Percentiles rank a stretch among this genome's conserved stretches.
These are phyloP conservation scores for Porphyrellus cyaneotinctus DNA, from an alignment of 768 basidiomycete genomes.

Conservation along the genomic window DNA sequence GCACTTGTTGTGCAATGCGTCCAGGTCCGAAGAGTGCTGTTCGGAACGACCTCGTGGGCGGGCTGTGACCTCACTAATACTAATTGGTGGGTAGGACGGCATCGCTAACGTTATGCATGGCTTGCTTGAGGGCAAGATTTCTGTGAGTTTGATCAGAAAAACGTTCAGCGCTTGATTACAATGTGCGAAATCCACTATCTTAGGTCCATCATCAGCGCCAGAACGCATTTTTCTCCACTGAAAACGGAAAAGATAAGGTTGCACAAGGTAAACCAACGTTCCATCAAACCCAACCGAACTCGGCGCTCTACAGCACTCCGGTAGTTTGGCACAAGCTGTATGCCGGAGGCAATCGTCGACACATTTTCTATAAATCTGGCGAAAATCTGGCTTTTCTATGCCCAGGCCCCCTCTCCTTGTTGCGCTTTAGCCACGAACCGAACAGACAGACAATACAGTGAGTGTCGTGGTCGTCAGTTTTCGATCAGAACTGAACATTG, in stretches of 20 bases:
- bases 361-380: constrained; percentile 8
- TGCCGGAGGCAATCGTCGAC: neutral
- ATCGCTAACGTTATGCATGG: constrained; percentile 2
- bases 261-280: neutral
- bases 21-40: too few species aligned
- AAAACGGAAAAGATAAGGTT: neutral
- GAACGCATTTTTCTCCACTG: neutral
- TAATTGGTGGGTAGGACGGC: neutral
- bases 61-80: neutral
- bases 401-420: neutral
- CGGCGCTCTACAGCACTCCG: neutral
- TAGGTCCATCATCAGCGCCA: constrained; percentile 5
- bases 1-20: neutral
- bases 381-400: neutral
- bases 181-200: neutral
- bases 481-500: neutral
- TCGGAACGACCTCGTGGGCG: constrained; percentile 1
- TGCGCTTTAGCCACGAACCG: neutral
- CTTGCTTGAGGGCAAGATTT: neutral
- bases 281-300: neutral
- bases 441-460: constrained; percentile 5
- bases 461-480: neutral
- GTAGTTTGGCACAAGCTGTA: neutral
- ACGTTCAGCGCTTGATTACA: neutral
- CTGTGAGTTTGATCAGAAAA: neutral